phyloP scores from a whole-genome alignment of 2,329 filamentous ascomycete species.

The Botrytis byssoidea region DNA sequence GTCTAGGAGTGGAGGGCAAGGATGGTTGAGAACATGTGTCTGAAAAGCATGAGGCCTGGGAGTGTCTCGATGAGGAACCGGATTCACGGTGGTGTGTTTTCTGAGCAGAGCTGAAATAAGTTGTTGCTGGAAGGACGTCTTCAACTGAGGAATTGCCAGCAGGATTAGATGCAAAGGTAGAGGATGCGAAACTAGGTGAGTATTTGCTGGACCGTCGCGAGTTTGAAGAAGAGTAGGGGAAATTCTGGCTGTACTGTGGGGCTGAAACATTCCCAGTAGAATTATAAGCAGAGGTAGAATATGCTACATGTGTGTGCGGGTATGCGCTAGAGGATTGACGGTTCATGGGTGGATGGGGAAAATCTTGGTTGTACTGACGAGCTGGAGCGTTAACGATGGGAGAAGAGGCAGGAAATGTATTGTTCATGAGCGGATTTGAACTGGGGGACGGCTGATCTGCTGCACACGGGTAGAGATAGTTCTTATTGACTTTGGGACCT shows the following conservation, averaged over 20 bases:
- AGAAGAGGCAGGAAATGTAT: neutral
- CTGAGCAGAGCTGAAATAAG: too few species aligned
- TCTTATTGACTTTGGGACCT: neutral
- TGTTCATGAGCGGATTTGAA: too few species aligned
- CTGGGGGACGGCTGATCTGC: neutral
- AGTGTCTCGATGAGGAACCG: neutral
- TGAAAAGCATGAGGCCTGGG: neutral
- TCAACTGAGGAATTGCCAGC: neutral
- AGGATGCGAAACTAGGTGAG: neutral
- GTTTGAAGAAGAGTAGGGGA: neutral
- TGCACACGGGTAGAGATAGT: neutral
- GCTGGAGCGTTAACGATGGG: neutral
- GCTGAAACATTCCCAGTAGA: neutral
- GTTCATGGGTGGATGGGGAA: neutral
- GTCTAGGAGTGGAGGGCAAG: too few species aligned
- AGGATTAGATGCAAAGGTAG: neutral
- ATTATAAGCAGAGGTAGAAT: neutral
- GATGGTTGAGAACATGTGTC: neutral
- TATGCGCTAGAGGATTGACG: neutral
- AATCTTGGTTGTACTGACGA: neutral
- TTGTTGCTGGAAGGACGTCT: accelerated
- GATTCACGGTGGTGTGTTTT: too few species aligned
- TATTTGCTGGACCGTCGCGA: neutral
- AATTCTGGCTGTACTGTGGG: neutral
- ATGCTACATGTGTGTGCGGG: neutral